phyloP scores from a whole-genome alignment of 106 monocot genomes.

The Dactylorhiza incarnata region DNA sequence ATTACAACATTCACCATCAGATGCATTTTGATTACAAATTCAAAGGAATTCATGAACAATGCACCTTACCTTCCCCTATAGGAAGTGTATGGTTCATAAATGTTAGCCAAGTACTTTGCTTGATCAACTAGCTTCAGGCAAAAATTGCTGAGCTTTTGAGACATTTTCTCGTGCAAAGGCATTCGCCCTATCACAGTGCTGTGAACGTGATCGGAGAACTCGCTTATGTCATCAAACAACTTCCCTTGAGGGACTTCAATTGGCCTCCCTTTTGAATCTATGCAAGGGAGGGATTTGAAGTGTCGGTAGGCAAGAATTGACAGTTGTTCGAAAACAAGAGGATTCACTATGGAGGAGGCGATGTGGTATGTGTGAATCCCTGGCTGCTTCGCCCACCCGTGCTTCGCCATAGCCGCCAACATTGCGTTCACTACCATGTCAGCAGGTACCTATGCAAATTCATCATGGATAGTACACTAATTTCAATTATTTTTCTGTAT shows the following conservation, averaged over 20 bases:
- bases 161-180: constrained; percentile 19
- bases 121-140: constrained; percentile 59
- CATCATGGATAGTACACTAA: no score
- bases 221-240: constrained; percentile 43
- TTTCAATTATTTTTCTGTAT: no score
- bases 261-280: constrained; percentile 50
- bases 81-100: constrained; percentile 84
- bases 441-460: constrained; percentile 49
- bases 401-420: constrained; percentile 78
- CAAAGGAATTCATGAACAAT: neutral
- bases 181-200: constrained; percentile 26
- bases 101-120: constrained; percentile 51
- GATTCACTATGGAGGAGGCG: constrained; percentile 70
- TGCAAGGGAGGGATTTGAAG: constrained; percentile 41
- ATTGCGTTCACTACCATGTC: constrained; percentile 94
- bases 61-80: constrained; percentile 61
- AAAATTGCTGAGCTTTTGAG: constrained; percentile 29
- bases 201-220: constrained; percentile 40
- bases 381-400: constrained; percentile 28
- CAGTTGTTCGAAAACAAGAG: constrained; percentile 49
- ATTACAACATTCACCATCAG: neutral
- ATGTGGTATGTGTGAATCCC: constrained; percentile 70
- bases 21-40: neutral
- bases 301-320: constrained; percentile 38
- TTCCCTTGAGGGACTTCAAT: constrained; percentile 41